These are phyloP conservation scores for Elsinoe ampelina DNA, from an alignment of 2,329 filamentous ascomycete species.

Conservation along the genomic window DNA sequence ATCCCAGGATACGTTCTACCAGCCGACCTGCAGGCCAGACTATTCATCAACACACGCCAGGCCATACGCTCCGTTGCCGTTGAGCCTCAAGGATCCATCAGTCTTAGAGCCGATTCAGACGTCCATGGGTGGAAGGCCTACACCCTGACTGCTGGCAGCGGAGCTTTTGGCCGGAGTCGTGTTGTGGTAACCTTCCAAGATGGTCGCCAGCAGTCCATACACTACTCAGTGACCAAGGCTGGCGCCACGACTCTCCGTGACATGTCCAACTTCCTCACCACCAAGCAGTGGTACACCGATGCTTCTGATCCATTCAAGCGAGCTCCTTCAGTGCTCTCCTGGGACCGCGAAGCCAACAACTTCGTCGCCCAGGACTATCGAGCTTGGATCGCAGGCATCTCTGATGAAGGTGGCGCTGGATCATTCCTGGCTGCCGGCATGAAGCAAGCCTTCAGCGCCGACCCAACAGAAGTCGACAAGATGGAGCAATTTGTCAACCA, in stretches of 20 bases:
- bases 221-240: constrained; percentile 47
- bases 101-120: constrained; percentile 24
- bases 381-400: constrained; percentile 51
- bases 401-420: constrained; percentile 51
- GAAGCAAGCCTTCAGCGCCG: constrained; percentile 46
- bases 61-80: constrained; percentile 33
- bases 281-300: constrained; percentile 44
- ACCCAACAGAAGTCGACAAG: constrained; percentile 40
- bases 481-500: constrained; percentile 47
- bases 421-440: constrained; percentile 47
- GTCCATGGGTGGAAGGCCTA: constrained; percentile 27
- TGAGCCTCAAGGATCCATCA: constrained; percentile 32
- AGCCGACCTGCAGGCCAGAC: constrained; percentile 36
- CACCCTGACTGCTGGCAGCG: constrained; percentile 34
- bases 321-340: constrained; percentile 48
- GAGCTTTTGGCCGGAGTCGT: constrained; percentile 42
- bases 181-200: constrained; percentile 42
- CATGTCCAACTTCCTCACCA: constrained; percentile 47
- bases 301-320: constrained; percentile 46
- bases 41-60: constrained; percentile 38
- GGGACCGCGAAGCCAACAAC: constrained; percentile 34
- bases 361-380: constrained; percentile 39
- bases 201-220: constrained; percentile 43
- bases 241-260: constrained; percentile 37
- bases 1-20: constrained; percentile 49